Evolutionary conservation across 257 asterid species (phyloP), one percentile per base, ranked within the genome.

Genomic region (Sherardia arvensis): DNA sequence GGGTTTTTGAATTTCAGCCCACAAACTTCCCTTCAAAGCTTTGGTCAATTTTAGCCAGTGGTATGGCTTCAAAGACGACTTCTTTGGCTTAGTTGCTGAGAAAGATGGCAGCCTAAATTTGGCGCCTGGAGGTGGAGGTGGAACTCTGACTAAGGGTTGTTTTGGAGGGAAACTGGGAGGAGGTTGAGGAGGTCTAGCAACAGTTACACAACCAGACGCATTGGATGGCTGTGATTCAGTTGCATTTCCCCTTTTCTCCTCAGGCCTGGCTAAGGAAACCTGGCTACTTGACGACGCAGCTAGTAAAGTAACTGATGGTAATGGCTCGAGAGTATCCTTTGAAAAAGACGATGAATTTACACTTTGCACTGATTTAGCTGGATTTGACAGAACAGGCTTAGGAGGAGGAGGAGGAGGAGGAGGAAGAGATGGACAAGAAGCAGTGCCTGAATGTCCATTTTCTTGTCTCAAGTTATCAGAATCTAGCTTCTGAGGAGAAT

Each of bases 41-140:
- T 90, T 78, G 23, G 90, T 85, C 59, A 87, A 64, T 86, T 90
- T 90, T 82, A 85, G 71, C 97, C 97, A 90, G 74, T 90, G 94
- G 69, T 85, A 87, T 27, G 95, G 94, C 71, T 85, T 90, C 69
- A 90, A 83, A 36, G 88, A 68, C 27, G 85, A 33, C 72, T 69
- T 85, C 69, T 72, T 83, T 4, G 48, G 62, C 66, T 72, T 85
- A 57, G 76, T 21, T 51, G 64, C 65, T 18, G 73, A 22, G 29
- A 85, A 66, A 32, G 62, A 30, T 69, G 53, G 86, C 62, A 77
- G 45, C 78, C 76, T 84, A 47, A 78, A 88, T 65, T 76, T 81
- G 40, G 40, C 17, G 11, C 15, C 45, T 36, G 45, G 17, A 3
- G 92, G 91, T 15, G 95, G 94, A 71, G 95, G 91, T 55, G 91